Base-by-base conservation (phyloP, 257 asterid species). In the Solanum virginianum region DNA sequence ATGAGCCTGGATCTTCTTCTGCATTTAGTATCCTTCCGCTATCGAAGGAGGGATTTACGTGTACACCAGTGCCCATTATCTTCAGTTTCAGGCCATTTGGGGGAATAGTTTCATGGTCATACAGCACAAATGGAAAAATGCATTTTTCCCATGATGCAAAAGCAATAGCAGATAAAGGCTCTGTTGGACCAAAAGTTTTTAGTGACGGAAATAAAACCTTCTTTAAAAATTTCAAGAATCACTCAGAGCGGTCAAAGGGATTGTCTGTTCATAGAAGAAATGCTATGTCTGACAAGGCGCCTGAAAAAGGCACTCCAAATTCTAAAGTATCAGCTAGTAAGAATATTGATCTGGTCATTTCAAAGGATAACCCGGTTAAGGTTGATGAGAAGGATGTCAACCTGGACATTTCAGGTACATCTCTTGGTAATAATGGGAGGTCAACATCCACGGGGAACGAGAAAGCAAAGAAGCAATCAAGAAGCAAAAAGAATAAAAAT, bases 121-220 rank as follows among this genome's bases (percentile, higher is more conserved):
- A 55, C 84, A 82, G 26, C 29, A 10, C 87, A 72, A 81, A 90
- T 62, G 60, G 88, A 65, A 85, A 87, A 84, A 92, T 93, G 81
- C 86, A 89, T 72, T 89, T 90, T 88, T 93, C 92, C 71, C 91
- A 84, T 80, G 88, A 87, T 55, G 87, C 96, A 8, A 90, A 90
- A 86, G 88, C 89, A 5, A 85, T 80, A 43, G 53, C 55, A 87
- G 55, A 82, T 87, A 79, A 84, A 80, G 68, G 49, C 80, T 11
- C 88, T 62, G 85, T 80, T 74, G 55, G 66, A 71, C 80, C 89
- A 5, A 89, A 86, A 83, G 91, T 84, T 77, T 90, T 86, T 82
- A 82, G 60, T 83, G 81, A 80, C 84, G 84, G 80, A 69, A 86
- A 62, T 79, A 90, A 85, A 59, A 39, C 87, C 72, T 83, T 79